Evolutionary conservation across 495 filamentous ascomycete species (phyloP).

Genomic region (Gamarada debralockiae): DNA sequence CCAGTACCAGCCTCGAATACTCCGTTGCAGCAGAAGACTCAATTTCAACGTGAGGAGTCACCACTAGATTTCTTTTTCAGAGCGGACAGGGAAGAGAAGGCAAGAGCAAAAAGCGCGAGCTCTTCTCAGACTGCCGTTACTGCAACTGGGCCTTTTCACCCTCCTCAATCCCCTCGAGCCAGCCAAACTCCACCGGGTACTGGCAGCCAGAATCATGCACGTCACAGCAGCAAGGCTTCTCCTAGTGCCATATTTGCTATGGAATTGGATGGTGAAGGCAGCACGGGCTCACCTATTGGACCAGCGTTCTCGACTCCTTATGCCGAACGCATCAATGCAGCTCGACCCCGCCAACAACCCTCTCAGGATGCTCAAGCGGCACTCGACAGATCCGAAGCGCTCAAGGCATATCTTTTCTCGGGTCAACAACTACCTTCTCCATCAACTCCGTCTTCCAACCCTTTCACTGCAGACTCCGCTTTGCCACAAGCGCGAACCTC

Average conservation of each 20-base stretch:
- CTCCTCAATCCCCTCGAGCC: slow-evolving; percentile 30
- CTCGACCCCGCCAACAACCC: slow-evolving; percentile 26
- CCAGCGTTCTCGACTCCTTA: slow-evolving; percentile 67
- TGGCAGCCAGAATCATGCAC: slow-evolving; percentile 22
- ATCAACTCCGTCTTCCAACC: background rate
- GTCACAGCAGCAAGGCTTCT: slow-evolving; percentile 34
- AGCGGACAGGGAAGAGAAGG: slow-evolving; percentile 74
- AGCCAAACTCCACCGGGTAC: slow-evolving; percentile 23
- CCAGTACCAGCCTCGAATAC: slow-evolving; percentile 14
- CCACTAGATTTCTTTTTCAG: slow-evolving; percentile 87
- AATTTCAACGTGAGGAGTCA: slow-evolving; percentile 53
- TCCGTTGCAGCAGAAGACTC: background rate
- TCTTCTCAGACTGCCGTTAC: slow-evolving; percentile 10
- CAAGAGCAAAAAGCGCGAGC: slow-evolving; percentile 49
- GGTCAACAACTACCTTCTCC: slow-evolving; percentile 15
- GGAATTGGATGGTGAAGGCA: slow-evolving; percentile 57
- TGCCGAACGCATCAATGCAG: slow-evolving; percentile 58
- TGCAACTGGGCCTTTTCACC: slow-evolving; percentile 31
- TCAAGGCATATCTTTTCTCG: slow-evolving; percentile 38
- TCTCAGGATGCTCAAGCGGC: slow-evolving; percentile 3
- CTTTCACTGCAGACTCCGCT: background rate
- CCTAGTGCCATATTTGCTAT: slow-evolving; percentile 56
- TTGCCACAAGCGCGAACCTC: background rate
- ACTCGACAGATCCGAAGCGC: slow-evolving; percentile 27
- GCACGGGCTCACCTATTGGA: slow-evolving; percentile 44